A percentile compares a stretch with the other conserved stretches of the same genome.
phyloP scores from a whole-genome alignment of 1,139 yeast species.

The Arxiozyma bovina region DNA sequence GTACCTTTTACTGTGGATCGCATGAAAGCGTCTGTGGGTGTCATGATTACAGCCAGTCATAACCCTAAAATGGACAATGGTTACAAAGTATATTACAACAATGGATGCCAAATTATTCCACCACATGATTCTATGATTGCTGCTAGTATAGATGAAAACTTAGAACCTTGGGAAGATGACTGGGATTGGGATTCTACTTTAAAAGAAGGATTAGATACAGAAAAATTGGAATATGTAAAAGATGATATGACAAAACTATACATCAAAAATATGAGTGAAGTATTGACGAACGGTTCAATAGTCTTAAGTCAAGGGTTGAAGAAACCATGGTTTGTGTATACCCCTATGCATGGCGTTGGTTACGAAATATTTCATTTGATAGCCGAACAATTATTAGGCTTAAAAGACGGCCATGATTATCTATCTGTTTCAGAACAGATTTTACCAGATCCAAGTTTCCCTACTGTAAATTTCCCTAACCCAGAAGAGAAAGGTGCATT shows the following conservation, averaged over 20 bases:
- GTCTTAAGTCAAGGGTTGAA: slow-evolving; percentile 10
- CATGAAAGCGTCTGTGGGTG: slow-evolving; percentile 63
- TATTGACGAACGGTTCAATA: not conserved
- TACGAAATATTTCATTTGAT: slow-evolving; percentile 36
- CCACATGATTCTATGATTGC: slow-evolving; percentile 81
- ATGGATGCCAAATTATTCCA: slow-evolving; percentile 93
- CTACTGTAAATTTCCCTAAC: slow-evolving; percentile 83
- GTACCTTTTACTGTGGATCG: slow-evolving; percentile 80
- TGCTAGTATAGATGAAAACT: slow-evolving; percentile 46
- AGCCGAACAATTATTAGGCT: slow-evolving; percentile 21
- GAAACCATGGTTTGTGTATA: slow-evolving; percentile 53
- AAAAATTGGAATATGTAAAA: slow-evolving; percentile 28
- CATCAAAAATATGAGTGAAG: slow-evolving; percentile 8
- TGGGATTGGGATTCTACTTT: slow-evolving; percentile 44
- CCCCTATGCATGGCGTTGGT: slow-evolving; percentile 97
- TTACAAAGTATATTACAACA: slow-evolving; percentile 84
- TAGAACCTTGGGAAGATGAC: slow-evolving; percentile 47
- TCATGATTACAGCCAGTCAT: slow-evolving; percentile 95
- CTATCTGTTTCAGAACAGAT: slow-evolving; percentile 47
- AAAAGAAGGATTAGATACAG: slow-evolving; percentile 16
- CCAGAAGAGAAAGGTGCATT: slow-evolving; percentile 95
- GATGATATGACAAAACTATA: slow-evolving; percentile 30
- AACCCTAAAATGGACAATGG: slow-evolving; percentile 93
- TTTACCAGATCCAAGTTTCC: slow-evolving; percentile 72
- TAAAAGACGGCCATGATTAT: slow-evolving; percentile 28